phyloP scores from a whole-genome alignment of 1,284 basidiomycete genomes.

The Agaricales sp. region DNA sequence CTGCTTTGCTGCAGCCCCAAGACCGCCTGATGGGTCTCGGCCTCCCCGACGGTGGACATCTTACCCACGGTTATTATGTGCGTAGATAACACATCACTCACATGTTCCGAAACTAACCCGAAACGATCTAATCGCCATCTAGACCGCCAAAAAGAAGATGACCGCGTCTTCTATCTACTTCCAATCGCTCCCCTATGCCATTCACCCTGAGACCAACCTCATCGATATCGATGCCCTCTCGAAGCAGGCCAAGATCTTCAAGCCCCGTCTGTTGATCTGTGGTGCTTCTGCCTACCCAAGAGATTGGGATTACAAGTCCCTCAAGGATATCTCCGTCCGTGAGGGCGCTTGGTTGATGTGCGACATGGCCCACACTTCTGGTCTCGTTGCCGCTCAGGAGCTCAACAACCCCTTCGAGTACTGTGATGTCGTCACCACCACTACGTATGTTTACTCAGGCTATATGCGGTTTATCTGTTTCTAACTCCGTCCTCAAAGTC shows the following conservation, averaged over 20 bases:
- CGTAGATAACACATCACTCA: conserved; percentile 17
- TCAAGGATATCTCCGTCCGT: conserved; percentile 77
- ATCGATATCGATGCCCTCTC: conserved; percentile 86
- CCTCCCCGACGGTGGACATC: conserved; percentile 95
- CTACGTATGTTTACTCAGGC: conserved; percentile 52
- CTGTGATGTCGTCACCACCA: conserved; percentile 97
- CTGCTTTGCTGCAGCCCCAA: conserved; percentile 93
- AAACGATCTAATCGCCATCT: conserved; percentile 22
- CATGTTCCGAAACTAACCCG: conserved; percentile 23
- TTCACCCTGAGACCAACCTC: conserved; percentile 78
- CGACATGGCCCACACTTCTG: conserved; percentile 97
- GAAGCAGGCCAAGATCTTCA: conserved; percentile 91
- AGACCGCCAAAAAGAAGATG: conserved; percentile 99
- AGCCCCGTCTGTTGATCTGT: conserved; percentile 93
- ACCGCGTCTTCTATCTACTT: conserved; percentile 99
- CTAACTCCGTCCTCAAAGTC: conserved; percentile 33
- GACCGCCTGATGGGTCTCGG: conserved; percentile 99
- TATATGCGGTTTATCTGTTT: conserved; percentile 2
- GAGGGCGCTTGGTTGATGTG: conserved; percentile 92
- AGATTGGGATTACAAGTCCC: conserved; percentile 89
- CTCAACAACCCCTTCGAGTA: conserved; percentile 91
- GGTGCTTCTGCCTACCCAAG: conserved; percentile 98
- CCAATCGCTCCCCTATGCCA: conserved; percentile 95
- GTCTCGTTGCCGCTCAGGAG: conserved; percentile 90
- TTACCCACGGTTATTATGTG: conserved; percentile 97